phyloP scores from a whole-genome alignment of 371 early-diverging fungal species.

The Syncephalastrum monosporum region DNA sequence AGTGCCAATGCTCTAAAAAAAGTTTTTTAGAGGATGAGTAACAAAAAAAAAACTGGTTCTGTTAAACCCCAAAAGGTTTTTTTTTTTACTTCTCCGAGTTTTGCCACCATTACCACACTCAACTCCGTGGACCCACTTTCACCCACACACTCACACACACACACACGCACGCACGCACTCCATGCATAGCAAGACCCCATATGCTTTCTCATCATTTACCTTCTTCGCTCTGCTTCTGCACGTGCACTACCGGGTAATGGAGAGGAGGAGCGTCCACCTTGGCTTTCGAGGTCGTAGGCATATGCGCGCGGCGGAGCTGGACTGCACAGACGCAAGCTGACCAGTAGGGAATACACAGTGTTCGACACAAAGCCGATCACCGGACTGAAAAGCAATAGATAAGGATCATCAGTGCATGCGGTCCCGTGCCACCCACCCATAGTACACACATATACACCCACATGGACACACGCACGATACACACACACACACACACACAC shows the following conservation, averaged over 20 bases:
- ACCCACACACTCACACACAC: too few species aligned
- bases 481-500: slow-evolving; percentile 4
- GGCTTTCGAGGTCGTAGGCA: slow-evolving; percentile 49
- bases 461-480: background rate
- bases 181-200: too few species aligned
- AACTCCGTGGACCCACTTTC: too few species aligned
- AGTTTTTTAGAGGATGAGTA: too few species aligned
- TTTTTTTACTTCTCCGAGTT: too few species aligned
- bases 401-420: background rate
- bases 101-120: too few species aligned
- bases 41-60: too few species aligned
- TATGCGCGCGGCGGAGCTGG: slow-evolving; percentile 47
- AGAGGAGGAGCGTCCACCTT: slow-evolving; percentile 26
- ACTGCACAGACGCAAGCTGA: slow-evolving; percentile 41
- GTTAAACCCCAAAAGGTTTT: too few species aligned
- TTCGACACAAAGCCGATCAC: slow-evolving; percentile 52
- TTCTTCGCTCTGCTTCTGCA: slow-evolving; percentile 67
- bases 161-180: too few species aligned
- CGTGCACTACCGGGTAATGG: slow-evolving; percentile 56
- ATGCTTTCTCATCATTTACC: slow-evolving; percentile 26
- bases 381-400: slow-evolving; percentile 34
- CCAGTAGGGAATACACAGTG: slow-evolving; percentile 45
- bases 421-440: background rate
- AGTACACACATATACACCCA: background rate
- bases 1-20: slow-evolving; percentile 57